Percentiles rank a stretch among this genome's conserved stretches.
Evolutionary conservation across 768 basidiomycete genomes (phyloP).

Genomic region (Hirschioporus abietinus): DNA sequence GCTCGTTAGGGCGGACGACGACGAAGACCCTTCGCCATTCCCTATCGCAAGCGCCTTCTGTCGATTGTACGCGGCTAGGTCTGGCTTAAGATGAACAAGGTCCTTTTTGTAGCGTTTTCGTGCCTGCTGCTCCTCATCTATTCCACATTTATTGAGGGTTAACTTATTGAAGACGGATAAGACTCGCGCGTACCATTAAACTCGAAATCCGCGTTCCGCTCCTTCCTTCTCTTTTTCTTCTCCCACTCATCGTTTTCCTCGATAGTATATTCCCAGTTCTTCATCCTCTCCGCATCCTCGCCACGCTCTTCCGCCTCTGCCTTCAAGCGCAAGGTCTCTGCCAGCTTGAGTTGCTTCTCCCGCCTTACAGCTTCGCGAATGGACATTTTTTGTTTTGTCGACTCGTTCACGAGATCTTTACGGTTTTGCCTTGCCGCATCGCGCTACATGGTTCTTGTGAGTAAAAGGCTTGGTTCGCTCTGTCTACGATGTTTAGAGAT

Average conservation of each 20-base stretch:
- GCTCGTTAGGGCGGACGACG: constrained; percentile 38
- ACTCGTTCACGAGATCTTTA: constrained; percentile 79
- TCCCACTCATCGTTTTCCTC: constrained; percentile 98
- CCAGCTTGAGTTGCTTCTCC: constrained; percentile 86
- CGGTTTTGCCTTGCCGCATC: constrained; percentile 76
- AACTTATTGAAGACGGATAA: constrained; percentile 4
- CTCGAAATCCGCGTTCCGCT: constrained; percentile 79
- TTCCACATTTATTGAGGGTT: constrained; percentile 1
- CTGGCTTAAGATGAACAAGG: constrained; percentile 81
- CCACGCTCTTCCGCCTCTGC: constrained; percentile 87
- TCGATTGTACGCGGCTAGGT: constrained; percentile 78
- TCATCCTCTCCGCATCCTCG: constrained; percentile 85
- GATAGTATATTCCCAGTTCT: constrained; percentile 94
- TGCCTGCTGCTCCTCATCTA: constrained; percentile 89
- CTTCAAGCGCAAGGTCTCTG: constrained; percentile 79
- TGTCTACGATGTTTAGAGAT: neutral
- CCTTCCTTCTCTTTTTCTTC: constrained; percentile 79
- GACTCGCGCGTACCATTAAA: constrained; percentile 34
- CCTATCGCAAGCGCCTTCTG: constrained; percentile 87
- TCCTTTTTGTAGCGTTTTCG: constrained; percentile 90
- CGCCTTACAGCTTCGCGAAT: constrained; percentile 78
- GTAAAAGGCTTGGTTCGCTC: neutral
- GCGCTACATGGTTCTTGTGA: constrained; percentile 44
- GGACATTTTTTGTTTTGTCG: constrained; percentile 67
- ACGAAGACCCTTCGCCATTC: constrained; percentile 56